A percentile compares a stretch with the other conserved stretches of the same genome.
Evolutionary conservation across 176 grass and related monocot species (phyloP).

Genomic region (Pontederia paniculata): DNA sequence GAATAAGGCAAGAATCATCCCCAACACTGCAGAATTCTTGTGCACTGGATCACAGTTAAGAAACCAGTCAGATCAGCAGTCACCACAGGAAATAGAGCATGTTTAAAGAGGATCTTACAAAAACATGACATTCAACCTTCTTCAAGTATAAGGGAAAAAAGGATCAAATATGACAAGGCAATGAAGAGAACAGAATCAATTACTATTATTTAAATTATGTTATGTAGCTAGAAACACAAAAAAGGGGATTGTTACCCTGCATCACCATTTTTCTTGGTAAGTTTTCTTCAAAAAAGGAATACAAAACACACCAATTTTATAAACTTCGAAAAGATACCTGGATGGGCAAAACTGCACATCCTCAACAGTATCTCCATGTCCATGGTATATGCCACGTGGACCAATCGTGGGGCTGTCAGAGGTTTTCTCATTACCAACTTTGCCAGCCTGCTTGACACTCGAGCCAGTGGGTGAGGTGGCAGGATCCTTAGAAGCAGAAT

Average conservation of each 20-base stretch:
- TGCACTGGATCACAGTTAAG: conserved; percentile 38
- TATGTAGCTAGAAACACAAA: no score
- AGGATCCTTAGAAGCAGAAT: conserved; percentile 37
- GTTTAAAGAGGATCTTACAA: no score
- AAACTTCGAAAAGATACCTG: conserved; percentile 36
- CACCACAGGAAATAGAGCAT: no score
- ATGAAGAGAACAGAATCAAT: no score
- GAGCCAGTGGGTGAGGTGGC: conserved; percentile 41
- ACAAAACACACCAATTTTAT: neutral
- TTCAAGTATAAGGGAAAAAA: no score
- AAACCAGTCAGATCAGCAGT: neutral
- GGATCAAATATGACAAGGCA: no score
- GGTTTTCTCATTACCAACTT: conserved; percentile 43
- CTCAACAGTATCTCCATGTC: conserved; percentile 84
- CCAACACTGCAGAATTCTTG: conserved; percentile 97
- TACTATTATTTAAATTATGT: no score
- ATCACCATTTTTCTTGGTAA: no score
- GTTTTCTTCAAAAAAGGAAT: conserved; percentile 1
- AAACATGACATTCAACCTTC: no score
- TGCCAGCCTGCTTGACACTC: conserved; percentile 36
- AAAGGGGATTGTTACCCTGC: no score
- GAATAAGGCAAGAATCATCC: conserved; percentile 93
- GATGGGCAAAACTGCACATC: conserved; percentile 94
- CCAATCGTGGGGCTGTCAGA: conserved; percentile 62
- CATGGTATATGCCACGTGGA: conserved; percentile 64